Conservation (phyloP, 257 asterid species). For the Capsicum chinense region DNA sequence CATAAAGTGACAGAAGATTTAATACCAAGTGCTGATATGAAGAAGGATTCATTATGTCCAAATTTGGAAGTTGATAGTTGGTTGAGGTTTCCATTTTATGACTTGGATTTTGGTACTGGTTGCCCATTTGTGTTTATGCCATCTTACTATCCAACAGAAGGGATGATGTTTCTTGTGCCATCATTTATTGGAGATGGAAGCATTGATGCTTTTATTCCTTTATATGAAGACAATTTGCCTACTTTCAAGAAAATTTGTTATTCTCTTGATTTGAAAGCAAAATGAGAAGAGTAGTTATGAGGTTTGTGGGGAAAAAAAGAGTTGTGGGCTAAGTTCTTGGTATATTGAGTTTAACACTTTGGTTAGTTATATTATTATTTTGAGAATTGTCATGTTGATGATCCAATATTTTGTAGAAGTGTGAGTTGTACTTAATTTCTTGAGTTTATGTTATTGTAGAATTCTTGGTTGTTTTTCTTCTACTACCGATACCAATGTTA, state of each 20-base stretch:
- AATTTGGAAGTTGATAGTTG: slow-evolving; percentile 83
- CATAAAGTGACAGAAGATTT: slow-evolving; percentile 54
- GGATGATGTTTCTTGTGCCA: slow-evolving; percentile 68
- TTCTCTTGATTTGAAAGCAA: slow-evolving; percentile 47
- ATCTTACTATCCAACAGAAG: slow-evolving; percentile 68
- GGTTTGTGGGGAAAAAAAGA: not conserved
- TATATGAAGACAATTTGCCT: slow-evolving; percentile 52
- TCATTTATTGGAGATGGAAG: slow-evolving; percentile 73
- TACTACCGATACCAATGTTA: too few relatives aligned
- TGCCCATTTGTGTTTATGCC: slow-evolving; percentile 78
- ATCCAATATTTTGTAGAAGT: too few relatives aligned
- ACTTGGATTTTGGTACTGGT: slow-evolving; percentile 79
- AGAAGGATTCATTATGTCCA: slow-evolving; percentile 58
- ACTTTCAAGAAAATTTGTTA: slow-evolving; percentile 63
- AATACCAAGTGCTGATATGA: slow-evolving; percentile 56
- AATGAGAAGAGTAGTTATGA: not conserved
- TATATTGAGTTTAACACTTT: not conserved
- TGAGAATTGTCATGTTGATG: too few relatives aligned
- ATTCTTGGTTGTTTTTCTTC: too few relatives aligned
- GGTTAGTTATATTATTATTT: not conserved
- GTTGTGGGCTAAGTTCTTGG: not conserved
- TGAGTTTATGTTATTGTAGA: too few relatives aligned
- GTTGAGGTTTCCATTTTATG: slow-evolving; percentile 81
- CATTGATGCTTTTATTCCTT: slow-evolving; percentile 68
- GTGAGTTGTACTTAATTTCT: too few relatives aligned